phyloP scores from a whole-genome alignment of 2,329 filamentous ascomycete species.

The Sclerotinia trifoliorum region DNA sequence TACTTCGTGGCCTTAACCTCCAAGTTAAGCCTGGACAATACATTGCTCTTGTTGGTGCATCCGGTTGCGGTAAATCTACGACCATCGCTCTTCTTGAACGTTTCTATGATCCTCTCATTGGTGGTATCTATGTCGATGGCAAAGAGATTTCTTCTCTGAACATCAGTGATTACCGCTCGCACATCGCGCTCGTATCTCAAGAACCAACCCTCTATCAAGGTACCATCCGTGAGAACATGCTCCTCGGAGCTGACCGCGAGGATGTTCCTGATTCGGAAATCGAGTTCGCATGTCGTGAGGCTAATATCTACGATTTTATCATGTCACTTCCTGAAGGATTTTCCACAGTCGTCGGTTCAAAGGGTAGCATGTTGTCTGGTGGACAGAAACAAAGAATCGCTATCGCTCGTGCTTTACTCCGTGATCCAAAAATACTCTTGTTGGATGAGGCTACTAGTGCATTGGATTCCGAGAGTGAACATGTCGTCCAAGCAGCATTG shows the following conservation, averaged over 20 bases:
- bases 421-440: constrained; percentile 84
- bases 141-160: constrained; percentile 79
- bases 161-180: constrained; percentile 79
- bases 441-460: constrained; percentile 80
- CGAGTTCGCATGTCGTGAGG: constrained; percentile 78
- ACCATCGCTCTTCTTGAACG: constrained; percentile 89
- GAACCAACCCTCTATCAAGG: constrained; percentile 95
- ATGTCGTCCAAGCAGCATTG: constrained; percentile 76
- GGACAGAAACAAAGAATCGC: constrained; percentile 92
- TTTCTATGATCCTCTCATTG: constrained; percentile 86
- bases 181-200: constrained; percentile 85
- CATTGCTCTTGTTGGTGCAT: constrained; percentile 87
- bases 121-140: constrained; percentile 78
- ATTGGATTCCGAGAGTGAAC: constrained; percentile 73
- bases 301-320: constrained; percentile 93
- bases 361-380: constrained; percentile 80
- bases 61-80: constrained; percentile 91
- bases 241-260: constrained; percentile 69
- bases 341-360: constrained; percentile 79
- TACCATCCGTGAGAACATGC: constrained; percentile 84
- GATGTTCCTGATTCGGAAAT: constrained; percentile 70
- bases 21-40: constrained; percentile 75
- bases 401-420: constrained; percentile 85
- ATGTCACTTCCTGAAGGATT: constrained; percentile 82
- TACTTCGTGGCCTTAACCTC: constrained; percentile 80